These are phyloP conservation scores for Psidium friedrichsthalianum DNA, from an alignment of 345 rosid genomes.

Conservation along the genomic window DNA sequence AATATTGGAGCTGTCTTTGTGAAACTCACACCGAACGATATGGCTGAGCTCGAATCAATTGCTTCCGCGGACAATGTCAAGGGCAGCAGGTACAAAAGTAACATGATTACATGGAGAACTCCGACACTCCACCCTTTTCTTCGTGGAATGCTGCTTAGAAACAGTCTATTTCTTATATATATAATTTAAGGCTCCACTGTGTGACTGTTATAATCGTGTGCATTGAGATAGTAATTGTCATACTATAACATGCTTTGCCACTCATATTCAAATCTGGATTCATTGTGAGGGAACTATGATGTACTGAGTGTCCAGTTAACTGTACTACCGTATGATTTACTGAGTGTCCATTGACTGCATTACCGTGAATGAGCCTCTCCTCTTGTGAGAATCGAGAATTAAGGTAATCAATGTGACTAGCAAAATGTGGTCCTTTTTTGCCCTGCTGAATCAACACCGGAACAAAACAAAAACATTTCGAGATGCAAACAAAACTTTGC, in stretches of 20 bases:
- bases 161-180: neutral
- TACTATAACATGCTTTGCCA: neutral
- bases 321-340: neutral
- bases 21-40: slow-evolving; percentile 42
- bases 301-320: neutral
- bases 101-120: slow-evolving; percentile 14
- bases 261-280: neutral
- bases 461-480: neutral
- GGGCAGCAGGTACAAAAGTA: slow-evolving; percentile 30
- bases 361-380: neutral
- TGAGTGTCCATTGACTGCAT: neutral
- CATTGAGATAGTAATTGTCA: neutral
- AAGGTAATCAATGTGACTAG: neutral
- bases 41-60: slow-evolving; percentile 45
- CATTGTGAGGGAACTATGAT: neutral
- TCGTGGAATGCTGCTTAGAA: slow-evolving; percentile 27
- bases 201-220: neutral
- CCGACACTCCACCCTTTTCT: slow-evolving; percentile 46
- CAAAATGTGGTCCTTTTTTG: neutral
- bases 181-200: neutral
- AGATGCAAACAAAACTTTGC: neutral
- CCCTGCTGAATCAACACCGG: neutral
- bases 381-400: neutral
- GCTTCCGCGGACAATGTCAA: slow-evolving; percentile 26
- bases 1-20: slow-evolving; percentile 27